Base-by-base conservation (phyloP, 192 early-diverging fungal species). In the Backusella sp. region DNA sequence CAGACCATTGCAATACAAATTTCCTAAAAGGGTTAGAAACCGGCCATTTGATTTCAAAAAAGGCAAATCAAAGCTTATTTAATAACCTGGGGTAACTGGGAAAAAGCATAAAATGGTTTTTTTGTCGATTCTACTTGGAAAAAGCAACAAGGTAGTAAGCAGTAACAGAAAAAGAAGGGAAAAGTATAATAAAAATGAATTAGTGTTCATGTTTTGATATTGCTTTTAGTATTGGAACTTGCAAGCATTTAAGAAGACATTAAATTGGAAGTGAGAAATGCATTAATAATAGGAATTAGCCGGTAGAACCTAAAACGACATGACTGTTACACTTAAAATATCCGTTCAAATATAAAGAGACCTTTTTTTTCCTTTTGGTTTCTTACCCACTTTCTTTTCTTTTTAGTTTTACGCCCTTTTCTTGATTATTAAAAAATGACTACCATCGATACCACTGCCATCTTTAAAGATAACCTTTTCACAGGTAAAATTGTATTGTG, bases 401-500 rank as follows among this genome's bases (percentile, higher is more conserved):
- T 44, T 17, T 75, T 65, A 32, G 30, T 32, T 32, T 32, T n/a
- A 17, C 62, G 6, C 34, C 30, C 23, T 44, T 67, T 28, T 37
- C n/a, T 23, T 75, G 12, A 35, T 23, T 39, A 68, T 41, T 75
- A 8, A 36, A 75, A 30, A 62, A 62, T 62, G 56, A 23, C 68
- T 59, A 19, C 67, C 34, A 36, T 73, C 15, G 69, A 78, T 35
- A 80, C 79, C 6, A 79, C 76, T 35, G 66, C 62, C n/a, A 74
- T 79, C 15, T 84, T 80, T 37, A 67, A 78, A 36, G 65, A 79
- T 4, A 74, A 81, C 73, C 36, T 79, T 26, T 79, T 78, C 35
- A 30, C 65, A 19, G 78, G 78, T 6, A 82, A 85, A 73, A 71
- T 81, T n/a, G 32, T 84, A 4, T 66, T 80, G 0, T 84, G 78